Evolutionary conservation across 129 eudicot species (phyloP).

Genomic region (Arctium lappa): DNA sequence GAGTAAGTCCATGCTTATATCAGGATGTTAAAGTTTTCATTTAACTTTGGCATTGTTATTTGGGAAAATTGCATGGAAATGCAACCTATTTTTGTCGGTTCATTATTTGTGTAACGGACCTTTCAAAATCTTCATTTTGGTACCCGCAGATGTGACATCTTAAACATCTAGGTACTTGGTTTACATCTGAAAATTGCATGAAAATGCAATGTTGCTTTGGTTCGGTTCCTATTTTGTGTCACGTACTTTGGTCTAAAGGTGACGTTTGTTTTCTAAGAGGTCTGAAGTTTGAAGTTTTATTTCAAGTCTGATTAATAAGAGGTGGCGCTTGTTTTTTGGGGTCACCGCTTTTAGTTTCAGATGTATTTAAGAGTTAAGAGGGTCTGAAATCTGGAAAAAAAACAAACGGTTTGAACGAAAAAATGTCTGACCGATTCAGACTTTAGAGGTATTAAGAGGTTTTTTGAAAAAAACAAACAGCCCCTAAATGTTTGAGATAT

Average conservation of each 20-base stretch:
- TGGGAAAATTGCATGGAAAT: neutral
- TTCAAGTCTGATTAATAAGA: too few species aligned
- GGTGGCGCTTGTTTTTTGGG: too few species aligned
- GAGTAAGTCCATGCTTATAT: conserved; percentile 56
- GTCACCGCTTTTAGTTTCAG: too few species aligned
- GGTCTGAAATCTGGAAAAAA: too few species aligned
- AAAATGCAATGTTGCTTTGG: neutral
- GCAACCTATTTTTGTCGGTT: neutral
- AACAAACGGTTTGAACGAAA: too few species aligned
- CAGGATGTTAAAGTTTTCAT: neutral
- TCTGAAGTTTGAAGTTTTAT: too few species aligned
- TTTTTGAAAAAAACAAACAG: too few species aligned
- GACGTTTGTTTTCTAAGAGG: too few species aligned
- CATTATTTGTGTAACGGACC: neutral
- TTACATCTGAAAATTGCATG: neutral
- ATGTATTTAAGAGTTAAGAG: too few species aligned
- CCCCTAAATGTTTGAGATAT: neutral
- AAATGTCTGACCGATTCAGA: too few species aligned
- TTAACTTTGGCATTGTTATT: neutral
- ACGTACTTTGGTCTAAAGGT: neutral
- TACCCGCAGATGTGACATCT: neutral
- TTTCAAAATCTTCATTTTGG: neutral
- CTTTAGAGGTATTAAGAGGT: too few species aligned
- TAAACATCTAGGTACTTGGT: neutral
- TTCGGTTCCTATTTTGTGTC: neutral